These are phyloP conservation scores for Aspergillus unguis DNA, from an alignment of 2,329 filamentous ascomycete genomes.

Conservation along the genomic window DNA sequence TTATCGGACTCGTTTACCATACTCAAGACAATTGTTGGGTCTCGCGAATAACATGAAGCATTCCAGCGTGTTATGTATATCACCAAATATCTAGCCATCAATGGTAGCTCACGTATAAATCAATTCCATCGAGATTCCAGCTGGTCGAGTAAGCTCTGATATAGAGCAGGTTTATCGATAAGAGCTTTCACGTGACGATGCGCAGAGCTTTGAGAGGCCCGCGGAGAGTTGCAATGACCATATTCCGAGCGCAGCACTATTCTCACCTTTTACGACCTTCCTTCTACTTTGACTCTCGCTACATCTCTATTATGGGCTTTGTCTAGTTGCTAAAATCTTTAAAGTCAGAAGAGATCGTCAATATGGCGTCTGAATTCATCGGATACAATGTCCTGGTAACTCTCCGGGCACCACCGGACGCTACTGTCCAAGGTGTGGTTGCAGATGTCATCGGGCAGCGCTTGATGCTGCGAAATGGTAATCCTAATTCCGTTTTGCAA, in stretches of 20 bases:
- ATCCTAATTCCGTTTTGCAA: no score
- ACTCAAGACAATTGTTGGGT: no score
- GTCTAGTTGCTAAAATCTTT: not conserved
- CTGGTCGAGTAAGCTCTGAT: not conserved
- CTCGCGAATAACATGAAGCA: no score
- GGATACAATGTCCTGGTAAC: conserved; percentile 74
- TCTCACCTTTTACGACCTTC: not conserved
- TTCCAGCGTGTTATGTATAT: no score
- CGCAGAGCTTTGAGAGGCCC: conserved; percentile 17
- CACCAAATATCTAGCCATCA: no score
- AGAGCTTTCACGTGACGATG: conserved; percentile 22
- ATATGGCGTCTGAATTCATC: conserved; percentile 68
- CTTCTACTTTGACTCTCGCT: not conserved
- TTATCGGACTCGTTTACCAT: no score
- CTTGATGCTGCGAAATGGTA: conserved; percentile 70
- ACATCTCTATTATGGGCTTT: conserved; percentile 9
- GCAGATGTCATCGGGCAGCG: conserved; percentile 66
- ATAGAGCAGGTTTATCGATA: conserved; percentile 25
- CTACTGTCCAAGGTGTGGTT: conserved; percentile 67
- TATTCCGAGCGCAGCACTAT: conserved; percentile 5
- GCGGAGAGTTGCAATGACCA: conserved; percentile 16
- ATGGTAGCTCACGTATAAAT: no score
- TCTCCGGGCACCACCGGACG: conserved; percentile 62
- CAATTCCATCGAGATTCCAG: no score
- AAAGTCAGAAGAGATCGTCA: conserved; percentile 13